Conservation (phyloP, 1,139 yeast genomes). For the Kodamaea arcana region DNA sequence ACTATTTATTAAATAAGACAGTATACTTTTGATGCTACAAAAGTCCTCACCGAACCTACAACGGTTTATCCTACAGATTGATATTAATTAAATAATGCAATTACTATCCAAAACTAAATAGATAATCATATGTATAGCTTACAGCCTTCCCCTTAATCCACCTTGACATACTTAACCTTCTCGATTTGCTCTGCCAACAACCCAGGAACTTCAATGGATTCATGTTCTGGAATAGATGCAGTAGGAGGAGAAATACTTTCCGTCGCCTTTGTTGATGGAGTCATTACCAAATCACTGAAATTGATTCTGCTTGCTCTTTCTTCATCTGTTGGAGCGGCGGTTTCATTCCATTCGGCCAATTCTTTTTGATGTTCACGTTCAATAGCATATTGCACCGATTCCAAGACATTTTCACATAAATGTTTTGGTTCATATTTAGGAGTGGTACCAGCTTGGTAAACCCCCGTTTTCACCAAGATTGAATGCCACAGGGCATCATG, state of each 20-base stretch:
- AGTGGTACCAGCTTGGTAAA: conserved; percentile 71
- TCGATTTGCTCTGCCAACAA: conserved; percentile 37
- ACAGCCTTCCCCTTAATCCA: background rate
- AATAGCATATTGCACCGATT: conserved; percentile 77
- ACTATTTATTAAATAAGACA: too few relatives aligned
- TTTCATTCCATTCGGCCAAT: conserved; percentile 66
- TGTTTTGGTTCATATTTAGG: conserved; percentile 79
- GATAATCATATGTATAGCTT: too few relatives aligned
- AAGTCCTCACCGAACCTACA: too few relatives aligned
- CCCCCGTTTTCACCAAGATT: conserved; percentile 82
- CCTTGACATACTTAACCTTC: conserved; percentile 32
- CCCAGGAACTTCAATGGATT: conserved; percentile 42
- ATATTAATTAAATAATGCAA: too few relatives aligned
- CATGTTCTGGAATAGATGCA: conserved; percentile 23
- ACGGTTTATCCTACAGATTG: too few relatives aligned
- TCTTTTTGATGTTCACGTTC: conserved; percentile 74
- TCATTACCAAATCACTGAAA: conserved; percentile 47
- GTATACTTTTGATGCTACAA: too few relatives aligned
- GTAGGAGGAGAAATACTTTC: conserved; percentile 5
- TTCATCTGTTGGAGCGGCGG: conserved; percentile 27
- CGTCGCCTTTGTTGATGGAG: conserved; percentile 34
- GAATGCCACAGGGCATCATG: conserved; percentile 84
- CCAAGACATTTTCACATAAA: conserved; percentile 67
- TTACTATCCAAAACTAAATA: too few relatives aligned
- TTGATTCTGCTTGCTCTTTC: conserved; percentile 36